These are phyloP conservation scores for Penicillium fuscoglaucum DNA, from an alignment of 2,329 filamentous ascomycete genomes.

Conservation along the genomic window DNA sequence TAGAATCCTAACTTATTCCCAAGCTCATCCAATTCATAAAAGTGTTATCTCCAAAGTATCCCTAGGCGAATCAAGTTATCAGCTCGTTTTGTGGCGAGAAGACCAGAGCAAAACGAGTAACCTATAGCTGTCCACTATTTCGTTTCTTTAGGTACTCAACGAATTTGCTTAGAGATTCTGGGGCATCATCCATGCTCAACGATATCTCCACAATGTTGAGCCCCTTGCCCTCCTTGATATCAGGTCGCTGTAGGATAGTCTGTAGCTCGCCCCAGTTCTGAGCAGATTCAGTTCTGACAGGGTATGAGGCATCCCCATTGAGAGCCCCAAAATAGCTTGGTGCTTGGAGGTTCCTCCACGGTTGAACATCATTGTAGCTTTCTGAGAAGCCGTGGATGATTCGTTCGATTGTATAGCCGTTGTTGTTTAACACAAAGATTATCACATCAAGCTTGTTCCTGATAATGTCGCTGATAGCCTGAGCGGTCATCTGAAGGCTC, in stretches of 20 bases:
- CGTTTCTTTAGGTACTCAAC: background rate
- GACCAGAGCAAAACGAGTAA: too few species aligned
- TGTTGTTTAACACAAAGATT: slow-evolving; percentile 79
- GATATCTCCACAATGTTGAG: background rate
- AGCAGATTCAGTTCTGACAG: background rate
- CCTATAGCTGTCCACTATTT: background rate
- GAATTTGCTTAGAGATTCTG: background rate
- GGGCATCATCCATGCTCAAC: background rate
- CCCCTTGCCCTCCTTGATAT: background rate
- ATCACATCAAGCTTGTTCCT: slow-evolving; percentile 71
- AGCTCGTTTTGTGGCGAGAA: too few species aligned
- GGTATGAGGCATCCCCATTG: background rate
- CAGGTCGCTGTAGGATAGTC: background rate
- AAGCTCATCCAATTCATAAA: too few species aligned
- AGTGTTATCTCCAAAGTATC: too few species aligned
- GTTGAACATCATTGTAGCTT: slow-evolving; percentile 69
- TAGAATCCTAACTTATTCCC: too few species aligned
- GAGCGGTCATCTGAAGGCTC: slow-evolving; percentile 77
- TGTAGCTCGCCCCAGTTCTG: background rate
- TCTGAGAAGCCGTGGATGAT: slow-evolving; percentile 73
- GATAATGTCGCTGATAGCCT: slow-evolving; percentile 81
- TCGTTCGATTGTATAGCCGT: slow-evolving; percentile 77
- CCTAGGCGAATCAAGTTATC: too few species aligned
- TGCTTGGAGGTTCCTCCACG: slow-evolving; percentile 3
- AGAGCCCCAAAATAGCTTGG: background rate